Percentiles rank a stretch among this genome's conserved stretches.
phyloP scores from a whole-genome alignment of 2,329 filamentous ascomycete genomes.

The Penicillium sp. region DNA sequence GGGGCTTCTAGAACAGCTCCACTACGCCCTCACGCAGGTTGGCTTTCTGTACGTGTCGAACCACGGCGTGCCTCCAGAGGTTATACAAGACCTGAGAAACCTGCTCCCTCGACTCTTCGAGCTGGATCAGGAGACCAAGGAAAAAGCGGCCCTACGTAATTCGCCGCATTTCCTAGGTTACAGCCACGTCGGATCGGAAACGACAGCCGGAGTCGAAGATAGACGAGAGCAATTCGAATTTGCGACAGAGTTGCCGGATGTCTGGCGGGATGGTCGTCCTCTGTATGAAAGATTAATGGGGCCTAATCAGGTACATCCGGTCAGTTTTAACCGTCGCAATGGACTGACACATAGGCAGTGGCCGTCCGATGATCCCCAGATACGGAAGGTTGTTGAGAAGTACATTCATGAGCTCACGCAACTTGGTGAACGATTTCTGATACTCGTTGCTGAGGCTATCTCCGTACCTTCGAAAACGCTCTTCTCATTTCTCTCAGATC shows the following conservation, averaged over 20 bases:
- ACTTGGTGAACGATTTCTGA: slow-evolving; percentile 55
- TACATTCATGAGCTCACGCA: slow-evolving; percentile 55
- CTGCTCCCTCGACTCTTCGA: slow-evolving; percentile 22
- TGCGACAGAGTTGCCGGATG: slow-evolving; percentile 53
- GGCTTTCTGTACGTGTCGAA: slow-evolving; percentile 31
- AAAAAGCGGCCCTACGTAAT: slow-evolving; percentile 38
- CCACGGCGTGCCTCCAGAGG: slow-evolving; percentile 16
- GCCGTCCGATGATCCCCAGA: slow-evolving; percentile 37
- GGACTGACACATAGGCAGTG: slow-evolving; percentile 38
- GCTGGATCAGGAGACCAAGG: slow-evolving; percentile 18
- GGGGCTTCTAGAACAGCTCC: slow-evolving; percentile 38
- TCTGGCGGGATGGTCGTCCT: slow-evolving; percentile 35
- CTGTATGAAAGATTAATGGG: slow-evolving; percentile 48
- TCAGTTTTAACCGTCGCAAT: neutral
- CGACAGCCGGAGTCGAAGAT: slow-evolving; percentile 54
- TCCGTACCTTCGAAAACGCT: slow-evolving; percentile 50
- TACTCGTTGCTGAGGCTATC: slow-evolving; percentile 58
- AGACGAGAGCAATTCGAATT: slow-evolving; percentile 60
- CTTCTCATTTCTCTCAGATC: slow-evolving; percentile 53
- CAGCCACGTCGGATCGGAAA: slow-evolving; percentile 55
- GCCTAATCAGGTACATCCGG: slow-evolving; percentile 43
- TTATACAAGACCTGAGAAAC: slow-evolving; percentile 18
- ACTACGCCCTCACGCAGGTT: slow-evolving; percentile 17
- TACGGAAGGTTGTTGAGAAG: slow-evolving; percentile 41
- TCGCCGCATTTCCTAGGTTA: slow-evolving; percentile 63